These are phyloP conservation scores for Orbilia quercus DNA, from an alignment of 2,329 filamentous ascomycete genomes.

Conservation along the genomic window DNA sequence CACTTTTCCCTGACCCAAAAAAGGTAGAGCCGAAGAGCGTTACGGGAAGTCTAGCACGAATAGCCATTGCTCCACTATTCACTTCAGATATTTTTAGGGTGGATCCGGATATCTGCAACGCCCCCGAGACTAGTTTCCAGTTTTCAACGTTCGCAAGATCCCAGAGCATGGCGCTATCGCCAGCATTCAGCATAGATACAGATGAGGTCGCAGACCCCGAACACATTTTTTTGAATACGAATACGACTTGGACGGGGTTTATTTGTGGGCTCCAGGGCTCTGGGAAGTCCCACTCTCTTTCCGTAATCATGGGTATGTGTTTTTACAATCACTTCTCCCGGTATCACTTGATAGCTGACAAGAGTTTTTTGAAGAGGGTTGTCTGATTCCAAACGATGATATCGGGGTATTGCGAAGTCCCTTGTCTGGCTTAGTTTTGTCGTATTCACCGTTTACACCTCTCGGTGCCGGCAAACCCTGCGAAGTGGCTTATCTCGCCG, in stretches of 20 bases:
- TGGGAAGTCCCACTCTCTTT: constrained; percentile 50
- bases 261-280: constrained; percentile 50
- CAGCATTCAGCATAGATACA: background rate
- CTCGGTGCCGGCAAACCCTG: constrained; percentile 35
- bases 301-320: constrained; percentile 39
- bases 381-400: constrained; percentile 25
- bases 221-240: constrained; percentile 35
- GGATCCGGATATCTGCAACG: background rate
- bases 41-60: background rate
- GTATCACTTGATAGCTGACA: background rate
- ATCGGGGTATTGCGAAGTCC: constrained; percentile 28
- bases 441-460: constrained; percentile 28
- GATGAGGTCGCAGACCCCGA: constrained; percentile 3
- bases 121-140: constrained; percentile 4
- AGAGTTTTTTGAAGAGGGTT: constrained; percentile 23
- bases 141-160: constrained; percentile 35
- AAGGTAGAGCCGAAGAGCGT: background rate
- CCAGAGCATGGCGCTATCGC: background rate
- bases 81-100: constrained; percentile 25
- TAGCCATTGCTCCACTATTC: constrained; percentile 28
- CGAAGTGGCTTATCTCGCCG: constrained; percentile 44
- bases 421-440: constrained; percentile 30
- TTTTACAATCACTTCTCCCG: background rate
- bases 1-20: background rate
- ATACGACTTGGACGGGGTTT: constrained; percentile 39